A percentile compares a stretch with the other conserved stretches of the same genome.
phyloP scores from a whole-genome alignment of 805 yeast species.

The Ogataea neopini region DNA sequence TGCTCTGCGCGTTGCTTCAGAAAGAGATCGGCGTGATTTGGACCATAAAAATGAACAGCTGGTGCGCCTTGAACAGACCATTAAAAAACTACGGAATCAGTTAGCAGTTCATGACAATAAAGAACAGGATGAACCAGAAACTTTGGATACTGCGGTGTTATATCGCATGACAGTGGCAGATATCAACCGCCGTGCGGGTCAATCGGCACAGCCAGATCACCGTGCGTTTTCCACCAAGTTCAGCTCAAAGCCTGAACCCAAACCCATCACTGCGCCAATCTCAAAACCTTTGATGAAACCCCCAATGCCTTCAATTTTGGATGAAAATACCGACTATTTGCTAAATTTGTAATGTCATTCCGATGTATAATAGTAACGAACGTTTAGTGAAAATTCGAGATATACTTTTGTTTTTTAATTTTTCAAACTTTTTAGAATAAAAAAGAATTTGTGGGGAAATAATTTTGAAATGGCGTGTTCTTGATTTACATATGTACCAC shows the following conservation, averaged over 20 bases:
- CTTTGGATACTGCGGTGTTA: conserved; percentile 13
- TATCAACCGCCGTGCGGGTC: conserved; percentile 1
- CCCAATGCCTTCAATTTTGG: neutral
- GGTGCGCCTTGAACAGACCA: neutral
- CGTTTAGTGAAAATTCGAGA: neutral
- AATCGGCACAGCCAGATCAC: no score
- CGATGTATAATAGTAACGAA: conserved; percentile 4
- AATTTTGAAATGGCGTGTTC: neutral
- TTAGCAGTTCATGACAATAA: neutral
- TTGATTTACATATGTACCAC: neutral
- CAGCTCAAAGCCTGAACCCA: neutral
- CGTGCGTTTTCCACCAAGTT: no score
- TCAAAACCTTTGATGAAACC: neutral
- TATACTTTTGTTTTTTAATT: neutral
- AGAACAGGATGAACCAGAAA: neutral
- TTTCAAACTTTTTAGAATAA: neutral
- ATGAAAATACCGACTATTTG: conserved; percentile 19
- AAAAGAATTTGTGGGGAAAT: neutral
- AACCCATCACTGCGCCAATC: neutral
- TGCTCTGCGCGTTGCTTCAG: neutral
- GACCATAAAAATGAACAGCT: neutral
- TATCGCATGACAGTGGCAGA: conserved; percentile 12
- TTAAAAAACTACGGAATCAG: conserved; percentile 2
- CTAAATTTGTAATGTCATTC: conserved; percentile 8
- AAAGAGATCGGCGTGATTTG: neutral